Evolutionary conservation across 176 grass and related monocot species (phyloP).

Genomic region (Eremochloa ophiuroides): DNA sequence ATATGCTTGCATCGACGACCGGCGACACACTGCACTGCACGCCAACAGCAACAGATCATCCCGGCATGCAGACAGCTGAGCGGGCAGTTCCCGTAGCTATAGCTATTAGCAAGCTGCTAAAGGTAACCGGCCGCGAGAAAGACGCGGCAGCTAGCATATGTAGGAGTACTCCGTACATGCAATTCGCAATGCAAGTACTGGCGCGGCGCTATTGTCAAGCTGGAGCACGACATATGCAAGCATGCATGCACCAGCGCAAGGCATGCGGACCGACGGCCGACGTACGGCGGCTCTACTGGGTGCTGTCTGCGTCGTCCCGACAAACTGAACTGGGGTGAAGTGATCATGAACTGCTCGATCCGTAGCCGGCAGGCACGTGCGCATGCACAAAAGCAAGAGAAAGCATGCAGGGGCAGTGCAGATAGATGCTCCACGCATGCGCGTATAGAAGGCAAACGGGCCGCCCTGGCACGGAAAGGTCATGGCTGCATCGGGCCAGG

Average conservation of each 20-base stretch:
- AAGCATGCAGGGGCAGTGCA: not conserved
- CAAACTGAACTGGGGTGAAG: not conserved
- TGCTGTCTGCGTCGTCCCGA: not conserved
- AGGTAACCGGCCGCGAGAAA: not conserved
- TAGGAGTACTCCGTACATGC: not conserved
- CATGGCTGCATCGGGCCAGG: too few species aligned
- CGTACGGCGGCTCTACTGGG: too few species aligned
- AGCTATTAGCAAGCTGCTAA: not conserved
- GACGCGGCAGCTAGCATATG: not conserved
- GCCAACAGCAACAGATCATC: not conserved
- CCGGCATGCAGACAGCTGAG: not conserved
- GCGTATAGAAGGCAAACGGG: too few species aligned
- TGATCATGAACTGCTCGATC: not conserved
- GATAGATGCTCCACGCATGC: not conserved
- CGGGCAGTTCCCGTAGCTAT: not conserved
- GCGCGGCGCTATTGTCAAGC: not conserved
- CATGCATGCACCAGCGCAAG: not conserved
- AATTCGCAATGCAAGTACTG: not conserved
- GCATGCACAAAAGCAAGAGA: not conserved
- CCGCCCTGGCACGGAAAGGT: too few species aligned
- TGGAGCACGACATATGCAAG: not conserved
- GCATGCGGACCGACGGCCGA: not conserved
- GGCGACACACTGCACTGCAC: not conserved
- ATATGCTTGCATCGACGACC: conserved; percentile 1
- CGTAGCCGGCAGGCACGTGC: not conserved